Percentiles rank a stretch among this genome's conserved stretches.
These are phyloP conservation scores for Chaetomidium leptoderma DNA, from an alignment of 495 filamentous ascomycete genomes.

Conservation along the genomic window DNA sequence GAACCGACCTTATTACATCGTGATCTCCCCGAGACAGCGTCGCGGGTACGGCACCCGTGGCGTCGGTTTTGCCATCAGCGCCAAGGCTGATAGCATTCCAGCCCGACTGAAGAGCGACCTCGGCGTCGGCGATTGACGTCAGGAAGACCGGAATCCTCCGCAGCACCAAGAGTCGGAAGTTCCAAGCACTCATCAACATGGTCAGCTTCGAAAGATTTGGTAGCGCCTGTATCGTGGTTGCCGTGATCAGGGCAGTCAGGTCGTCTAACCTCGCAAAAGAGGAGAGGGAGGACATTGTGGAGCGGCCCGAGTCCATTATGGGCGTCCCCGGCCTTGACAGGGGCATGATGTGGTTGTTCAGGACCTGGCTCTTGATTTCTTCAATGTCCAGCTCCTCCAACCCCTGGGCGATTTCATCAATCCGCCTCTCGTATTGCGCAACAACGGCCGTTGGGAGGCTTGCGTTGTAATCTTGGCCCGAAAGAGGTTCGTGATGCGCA, in stretches of 20 bases:
- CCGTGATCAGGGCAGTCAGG: slow-evolving; percentile 82
- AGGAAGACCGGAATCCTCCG: slow-evolving; percentile 66
- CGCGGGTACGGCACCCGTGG: slow-evolving; percentile 20
- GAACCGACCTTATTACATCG: slow-evolving; percentile 55
- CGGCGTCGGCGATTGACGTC: slow-evolving; percentile 57
- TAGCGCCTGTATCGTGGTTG: slow-evolving; percentile 78
- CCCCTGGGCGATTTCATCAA: slow-evolving; percentile 71
- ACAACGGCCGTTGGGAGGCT: slow-evolving; percentile 60
- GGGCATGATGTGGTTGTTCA: slow-evolving; percentile 67
- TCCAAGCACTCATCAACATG: slow-evolving; percentile 68
- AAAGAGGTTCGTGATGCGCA: background rate
- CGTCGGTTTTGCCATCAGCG: slow-evolving; percentile 2
- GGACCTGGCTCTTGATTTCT: slow-evolving; percentile 83
- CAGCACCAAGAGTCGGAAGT: slow-evolving; percentile 66
- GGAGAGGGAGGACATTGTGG: slow-evolving; percentile 44
- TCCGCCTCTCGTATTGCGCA: slow-evolving; percentile 61
- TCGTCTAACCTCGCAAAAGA: slow-evolving; percentile 63
- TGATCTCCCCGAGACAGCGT: slow-evolving; percentile 51
- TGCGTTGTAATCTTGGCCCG: slow-evolving; percentile 56
- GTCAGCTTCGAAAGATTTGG: slow-evolving; percentile 73
- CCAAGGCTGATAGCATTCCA: slow-evolving; percentile 50
- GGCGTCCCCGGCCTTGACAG: slow-evolving; percentile 50
- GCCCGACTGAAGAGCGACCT: slow-evolving; percentile 58
- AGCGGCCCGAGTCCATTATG: slow-evolving; percentile 42
- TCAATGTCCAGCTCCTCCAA: slow-evolving; percentile 81